A percentile compares a stretch with the other conserved stretches of the same genome.
Evolutionary conservation across 805 yeast genomes (phyloP).

Genomic region (Maudiozyma turicensis): DNA sequence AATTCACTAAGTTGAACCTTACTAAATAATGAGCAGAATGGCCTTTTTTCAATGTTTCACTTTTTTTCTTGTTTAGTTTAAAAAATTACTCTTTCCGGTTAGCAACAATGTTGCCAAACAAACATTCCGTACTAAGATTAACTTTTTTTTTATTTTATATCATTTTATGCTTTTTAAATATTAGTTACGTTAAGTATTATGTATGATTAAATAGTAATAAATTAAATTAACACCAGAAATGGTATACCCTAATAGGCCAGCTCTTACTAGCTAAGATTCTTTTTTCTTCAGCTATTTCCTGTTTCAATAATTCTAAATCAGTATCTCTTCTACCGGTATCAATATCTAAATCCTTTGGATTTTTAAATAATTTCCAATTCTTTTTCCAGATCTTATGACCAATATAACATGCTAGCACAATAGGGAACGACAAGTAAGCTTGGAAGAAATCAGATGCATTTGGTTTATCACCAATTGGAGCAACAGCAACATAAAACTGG

Average conservation of each 20-base stretch:
- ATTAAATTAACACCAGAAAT: slow-evolving; percentile 37
- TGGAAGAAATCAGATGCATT: slow-evolving; percentile 53
- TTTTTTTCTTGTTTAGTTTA: too few relatives aligned
- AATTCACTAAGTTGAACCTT: too few relatives aligned
- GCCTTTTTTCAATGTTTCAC: too few relatives aligned
- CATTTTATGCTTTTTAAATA: neutral
- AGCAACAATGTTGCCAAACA: too few relatives aligned
- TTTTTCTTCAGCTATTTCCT: slow-evolving; percentile 45
- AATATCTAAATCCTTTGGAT: slow-evolving; percentile 44
- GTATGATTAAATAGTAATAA: neutral
- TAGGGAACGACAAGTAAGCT: slow-evolving; percentile 55
- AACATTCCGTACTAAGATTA: too few relatives aligned
- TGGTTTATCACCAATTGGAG: slow-evolving; percentile 49
- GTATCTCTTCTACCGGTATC: slow-evolving; percentile 53
- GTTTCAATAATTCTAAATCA: slow-evolving; percentile 43
- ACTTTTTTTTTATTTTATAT: too few relatives aligned
- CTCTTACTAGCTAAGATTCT: slow-evolving; percentile 37
- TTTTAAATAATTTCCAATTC: slow-evolving; percentile 34
- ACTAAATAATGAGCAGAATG: too few relatives aligned
- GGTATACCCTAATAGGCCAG: slow-evolving; percentile 35
- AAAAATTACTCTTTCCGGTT: too few relatives aligned
- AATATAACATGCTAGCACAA: slow-evolving; percentile 46
- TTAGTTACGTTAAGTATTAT: neutral
- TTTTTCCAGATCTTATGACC: slow-evolving; percentile 48
- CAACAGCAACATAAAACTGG: slow-evolving; percentile 76